Evolutionary conservation across 73 alveolate species (phyloP), one percentile per base, ranked within the genome.

Genomic region (Tetrahymena thermophila): DNA sequence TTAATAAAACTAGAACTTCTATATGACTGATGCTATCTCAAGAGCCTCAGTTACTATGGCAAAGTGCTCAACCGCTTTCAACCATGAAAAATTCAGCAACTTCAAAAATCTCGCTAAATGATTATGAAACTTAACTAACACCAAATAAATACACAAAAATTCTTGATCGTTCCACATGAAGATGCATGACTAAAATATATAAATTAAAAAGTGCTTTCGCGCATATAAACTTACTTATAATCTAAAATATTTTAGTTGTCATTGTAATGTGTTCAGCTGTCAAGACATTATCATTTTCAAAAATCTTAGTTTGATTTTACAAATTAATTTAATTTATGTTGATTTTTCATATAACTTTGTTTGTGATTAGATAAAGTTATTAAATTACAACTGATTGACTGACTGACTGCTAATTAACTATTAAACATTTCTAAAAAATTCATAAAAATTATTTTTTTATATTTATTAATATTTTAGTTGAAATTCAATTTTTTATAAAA

Each of bases 21-120:
- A 98, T 95, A 97, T 97, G 99, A 98, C 99, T 57, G 99, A 98
- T 95, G 97, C 99, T 28, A 96, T 98, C 38, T 97, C 99, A 14
- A 97, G 99, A 94, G 96, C 97, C 71, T 93, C 98, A 25, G 94
- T 94, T 85, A 96, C 97, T n/a, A 98, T 98, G 99, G 99, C 99
- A 10, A 94, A 97, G 94, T 98, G 99, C 98, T 97, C 98, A 14
- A 97, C 98, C 15, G 97, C 96, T 85, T 95, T 96, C 83, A 96
- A 96, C 96, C 97, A 95, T 50, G 94, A 57, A 42, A 96, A 94
- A 50, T 95, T 95, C 94, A 95, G 97, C 95, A 85, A 71, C 89
- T 71, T 71, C 89, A 71, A 71, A 34, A 71, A 71, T 71, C 89
- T 71, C n/a, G 89, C 89, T 71, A 71, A 71, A n/a, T 71, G 89